Evolutionary conservation across 768 basidiomycete genomes (phyloP).

Genomic region (Suillus placidus): DNA sequence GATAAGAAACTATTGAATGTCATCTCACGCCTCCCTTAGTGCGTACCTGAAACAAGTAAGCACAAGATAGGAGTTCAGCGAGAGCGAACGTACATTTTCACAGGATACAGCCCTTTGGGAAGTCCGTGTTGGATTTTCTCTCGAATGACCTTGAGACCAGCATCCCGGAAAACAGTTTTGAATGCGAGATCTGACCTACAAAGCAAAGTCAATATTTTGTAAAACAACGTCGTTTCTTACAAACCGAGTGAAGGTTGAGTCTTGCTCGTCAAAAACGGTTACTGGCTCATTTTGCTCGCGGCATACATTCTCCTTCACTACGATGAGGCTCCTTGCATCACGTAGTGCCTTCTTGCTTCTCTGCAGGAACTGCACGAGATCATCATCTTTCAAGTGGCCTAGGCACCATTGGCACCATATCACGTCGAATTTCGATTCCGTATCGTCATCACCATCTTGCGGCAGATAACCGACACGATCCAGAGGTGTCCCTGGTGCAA

Average conservation of each 20-base stretch:
- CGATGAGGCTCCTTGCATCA: constrained; percentile 56
- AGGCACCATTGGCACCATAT: constrained; percentile 99
- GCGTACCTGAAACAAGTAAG: constrained; percentile 26
- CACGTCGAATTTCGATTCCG: constrained; percentile 76
- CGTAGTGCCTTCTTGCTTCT: constrained; percentile 60
- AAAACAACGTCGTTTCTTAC: constrained; percentile 3
- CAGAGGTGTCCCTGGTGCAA: constrained; percentile 46
- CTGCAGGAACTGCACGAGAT: constrained; percentile 77
- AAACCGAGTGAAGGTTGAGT: constrained; percentile 89
- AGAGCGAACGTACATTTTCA: constrained; percentile 71
- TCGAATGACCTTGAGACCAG: constrained; percentile 70
- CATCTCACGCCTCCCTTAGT: constrained; percentile 12
- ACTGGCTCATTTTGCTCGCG: constrained; percentile 57
- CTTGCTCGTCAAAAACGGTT: constrained; percentile 76
- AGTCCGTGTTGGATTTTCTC: constrained; percentile 85
- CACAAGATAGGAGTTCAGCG: constrained; percentile 13
- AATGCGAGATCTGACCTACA: constrained; percentile 82
- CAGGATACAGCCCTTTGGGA: constrained; percentile 76
- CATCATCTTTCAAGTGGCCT: constrained; percentile 76
- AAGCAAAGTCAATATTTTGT: constrained; percentile 5
- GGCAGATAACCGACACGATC: constrained; percentile 71
- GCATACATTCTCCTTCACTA: constrained; percentile 94
- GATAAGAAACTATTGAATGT: neutral
- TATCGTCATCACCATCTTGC: constrained; percentile 50
- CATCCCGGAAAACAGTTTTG: constrained; percentile 72